Base-by-base conservation (phyloP, 176 grass and related monocot species). In the Dactylis glomerata region DNA sequence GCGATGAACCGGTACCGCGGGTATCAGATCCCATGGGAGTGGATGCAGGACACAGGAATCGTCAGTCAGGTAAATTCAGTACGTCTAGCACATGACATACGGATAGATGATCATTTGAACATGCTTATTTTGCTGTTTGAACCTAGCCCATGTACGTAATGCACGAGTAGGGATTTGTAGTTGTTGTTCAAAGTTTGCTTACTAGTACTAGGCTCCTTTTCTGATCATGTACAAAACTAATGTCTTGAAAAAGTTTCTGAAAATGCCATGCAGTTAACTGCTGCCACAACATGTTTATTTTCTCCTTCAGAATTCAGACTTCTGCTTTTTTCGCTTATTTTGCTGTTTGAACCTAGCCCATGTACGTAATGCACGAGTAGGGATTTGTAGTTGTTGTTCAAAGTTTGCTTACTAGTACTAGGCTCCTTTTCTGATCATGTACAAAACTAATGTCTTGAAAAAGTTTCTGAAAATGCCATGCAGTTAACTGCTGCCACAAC, bases 11-110 rank as follows among this genome's bases (percentile, higher is more conserved):
- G 88, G 8, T 94, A 94, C 76, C 92, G 83, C 0, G 82, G 96
- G 3, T 96, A 94, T 62, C 78, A 84, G 52, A 99, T 99, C 80
- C 93, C 97, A 58, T 92, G 91, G 89, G 97, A 99, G 36, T 99
- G 97, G 97, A 96, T 99, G 93, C 91, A 85, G 83, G 97, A 99
- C 61, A 89, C 73, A 0, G 90, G 97, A 91, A 92, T 96, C 23
- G 89, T 94, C 71, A 89, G 78, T 41, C 91, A 96, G 97, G 97
- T 99, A 94, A 94, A 49, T 52, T 50, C 56, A 31, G 5, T 40
- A 9, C 0, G 14, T 19, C 23, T 13, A 26, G 14, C n/a, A 76
- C 28, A 20, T 30, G 16, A 40, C 12, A 46, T 0, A 17, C 12
- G 2, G 3, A 36, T 0, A 63, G 23, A 75, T 12, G 10, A 44